Percentiles rank a stretch among this genome's conserved stretches.
Conservation (phyloP, 2,329 filamentous ascomycete genomes). For the Alternaria gansuensis region DNA sequence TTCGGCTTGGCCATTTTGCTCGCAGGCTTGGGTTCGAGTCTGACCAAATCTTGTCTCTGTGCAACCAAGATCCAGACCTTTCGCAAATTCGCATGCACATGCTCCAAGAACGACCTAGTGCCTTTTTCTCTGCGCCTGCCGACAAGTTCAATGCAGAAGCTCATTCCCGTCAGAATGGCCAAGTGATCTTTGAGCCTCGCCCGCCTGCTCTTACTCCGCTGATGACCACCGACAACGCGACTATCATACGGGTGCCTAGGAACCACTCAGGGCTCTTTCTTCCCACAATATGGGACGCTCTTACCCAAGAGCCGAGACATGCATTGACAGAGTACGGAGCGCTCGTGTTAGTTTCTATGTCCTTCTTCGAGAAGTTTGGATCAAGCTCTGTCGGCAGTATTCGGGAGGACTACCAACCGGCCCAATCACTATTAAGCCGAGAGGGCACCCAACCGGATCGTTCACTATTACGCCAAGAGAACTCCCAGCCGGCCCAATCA, state of each 20-base stretch:
- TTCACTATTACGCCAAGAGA: neutral
- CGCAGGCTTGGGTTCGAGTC: slow-evolving; percentile 14
- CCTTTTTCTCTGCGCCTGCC: neutral
- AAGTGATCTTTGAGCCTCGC: slow-evolving; percentile 14
- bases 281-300: slow-evolving; percentile 13
- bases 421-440: neutral
- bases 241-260: neutral
- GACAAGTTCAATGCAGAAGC: slow-evolving; percentile 12
- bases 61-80: slow-evolving; percentile 11
- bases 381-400: neutral
- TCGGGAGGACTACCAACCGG: neutral
- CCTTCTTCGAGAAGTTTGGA: slow-evolving; percentile 11
- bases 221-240: slow-evolving; percentile 10
- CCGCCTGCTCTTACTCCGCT: slow-evolving; percentile 10
- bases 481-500: neutral
- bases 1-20: slow-evolving; percentile 10
- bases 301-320: slow-evolving; percentile 11
- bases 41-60: slow-evolving; percentile 7
- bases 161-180: neutral
- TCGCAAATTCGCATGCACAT: slow-evolving; percentile 13
- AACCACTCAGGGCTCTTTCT: slow-evolving; percentile 10
- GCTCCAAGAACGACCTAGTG: slow-evolving; percentile 9
- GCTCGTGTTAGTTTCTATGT: slow-evolving; percentile 9
- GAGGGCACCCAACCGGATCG: neutral
- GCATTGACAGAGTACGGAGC: slow-evolving; percentile 7